Evolutionary conservation across 1,284 basidiomycete genomes (phyloP), one percentile per base, ranked within the genome.

Genomic region (Cutaneotrichosporon arboriforme): DNA sequence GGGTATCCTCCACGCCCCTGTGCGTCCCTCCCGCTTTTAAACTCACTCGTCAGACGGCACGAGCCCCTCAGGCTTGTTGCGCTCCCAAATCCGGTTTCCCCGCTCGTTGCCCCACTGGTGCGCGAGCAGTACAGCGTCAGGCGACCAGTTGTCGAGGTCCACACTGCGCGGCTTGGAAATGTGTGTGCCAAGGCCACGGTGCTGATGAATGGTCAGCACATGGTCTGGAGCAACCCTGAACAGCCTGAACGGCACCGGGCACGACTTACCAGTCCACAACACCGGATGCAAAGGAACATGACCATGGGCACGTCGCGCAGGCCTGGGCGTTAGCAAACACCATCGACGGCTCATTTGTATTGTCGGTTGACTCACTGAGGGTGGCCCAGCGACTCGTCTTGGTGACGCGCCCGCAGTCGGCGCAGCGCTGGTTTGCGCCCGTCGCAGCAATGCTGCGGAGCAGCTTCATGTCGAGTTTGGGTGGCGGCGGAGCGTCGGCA

Each of bases 281-380:
- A 81, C 14, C 75, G 66, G 40, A 80, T 80, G 63, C 79, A 80
- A 43, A 80, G 63, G 54, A 80, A 79, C 54, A 79, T 70, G 36
- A 77, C 76, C 53, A 80, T 74, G 2, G 79, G 77, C 2, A 49
- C 50, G 1, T 67, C 67, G 15, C 68, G 55, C 14, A 74, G 58
- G 39, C 67, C 72, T 74, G 48, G 4, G 1, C 5, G 41, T 59
- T 39, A 52, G 54, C 38, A 31, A 26, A 22, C 17, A 10, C 17
- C 37, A 39, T 18, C 15, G 37, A 39, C 14, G n/a, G n/a, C n/a
- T 10, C 5, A 15, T 41, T 33, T 40, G 44, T 15, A 40, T 8
- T 15, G 15, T 13, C 5, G 15, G 22, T 49, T n/a, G 22, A 71
- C 65, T 62, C 57, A 68, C 72, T 70, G 38, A 70, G 61, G 2